Conservation (phyloP, 805 yeast genomes). For the Metschnikowia baotianmanensis region DNA sequence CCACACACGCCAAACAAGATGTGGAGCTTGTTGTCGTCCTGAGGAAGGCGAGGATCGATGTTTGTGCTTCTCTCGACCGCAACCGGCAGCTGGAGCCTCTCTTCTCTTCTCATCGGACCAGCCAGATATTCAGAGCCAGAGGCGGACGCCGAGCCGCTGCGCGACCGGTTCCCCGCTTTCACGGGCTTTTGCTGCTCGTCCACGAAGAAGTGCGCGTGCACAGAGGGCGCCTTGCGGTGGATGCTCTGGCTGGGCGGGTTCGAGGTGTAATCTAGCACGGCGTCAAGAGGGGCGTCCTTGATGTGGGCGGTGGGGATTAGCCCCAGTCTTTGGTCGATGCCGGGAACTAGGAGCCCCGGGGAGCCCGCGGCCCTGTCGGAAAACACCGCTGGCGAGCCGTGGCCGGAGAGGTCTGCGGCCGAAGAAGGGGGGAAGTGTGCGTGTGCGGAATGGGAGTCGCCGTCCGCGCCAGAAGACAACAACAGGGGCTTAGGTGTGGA, state of each 20-base stretch:
- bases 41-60: constrained; percentile 62
- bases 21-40: constrained; percentile 57
- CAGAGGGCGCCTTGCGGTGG: constrained; percentile 58
- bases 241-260: constrained; percentile 31
- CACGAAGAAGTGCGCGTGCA: constrained; percentile 77
- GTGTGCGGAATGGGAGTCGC: not conserved
- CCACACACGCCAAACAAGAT: constrained; percentile 59
- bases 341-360: constrained; percentile 5
- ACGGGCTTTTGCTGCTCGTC: constrained; percentile 61
- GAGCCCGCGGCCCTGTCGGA: constrained; percentile 3
- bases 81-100: constrained; percentile 20
- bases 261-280: constrained; percentile 18
- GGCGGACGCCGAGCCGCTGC: constrained; percentile 39
- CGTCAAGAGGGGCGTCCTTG: constrained; percentile 7
- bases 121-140: constrained; percentile 25
- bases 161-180: constrained; percentile 30
- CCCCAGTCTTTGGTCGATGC: constrained; percentile 1
- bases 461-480: not conserved
- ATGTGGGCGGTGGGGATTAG: constrained; percentile 7
- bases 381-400: constrained; percentile 3
- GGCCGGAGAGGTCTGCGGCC: not conserved
- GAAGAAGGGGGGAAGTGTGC: too few species aligned
- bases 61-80: constrained; percentile 43
- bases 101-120: constrained; percentile 14
- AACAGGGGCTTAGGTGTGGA: constrained; percentile 5